A percentile compares a stretch with the other conserved stretches of the same genome.
Evolutionary conservation across 2,329 filamentous ascomycete genomes (phyloP).

Genomic region (Clarireedia monteithiana): DNA sequence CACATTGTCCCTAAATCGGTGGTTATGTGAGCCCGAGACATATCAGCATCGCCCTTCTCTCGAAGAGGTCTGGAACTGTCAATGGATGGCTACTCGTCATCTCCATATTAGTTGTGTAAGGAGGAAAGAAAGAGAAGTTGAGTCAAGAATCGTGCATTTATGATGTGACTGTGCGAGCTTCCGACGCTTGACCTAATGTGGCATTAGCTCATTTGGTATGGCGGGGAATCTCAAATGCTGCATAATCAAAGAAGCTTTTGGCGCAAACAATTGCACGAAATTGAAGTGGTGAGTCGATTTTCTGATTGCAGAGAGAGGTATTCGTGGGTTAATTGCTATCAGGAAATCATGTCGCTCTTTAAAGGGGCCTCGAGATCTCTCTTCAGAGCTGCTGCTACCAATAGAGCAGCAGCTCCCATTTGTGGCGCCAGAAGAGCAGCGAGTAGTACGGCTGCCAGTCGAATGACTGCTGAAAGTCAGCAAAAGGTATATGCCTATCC

Average conservation of each 20-base stretch:
- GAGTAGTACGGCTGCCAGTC: slow-evolving; percentile 19
- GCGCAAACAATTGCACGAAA: slow-evolving; percentile 1
- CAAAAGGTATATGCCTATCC: slow-evolving; percentile 41
- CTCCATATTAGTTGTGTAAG: slow-evolving; percentile 69
- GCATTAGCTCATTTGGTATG: background rate
- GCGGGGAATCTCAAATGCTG: background rate
- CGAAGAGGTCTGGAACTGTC: slow-evolving; percentile 45
- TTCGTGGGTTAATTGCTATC: slow-evolving; percentile 1
- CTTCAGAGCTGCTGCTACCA: slow-evolving; percentile 17
- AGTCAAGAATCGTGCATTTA: background rate
- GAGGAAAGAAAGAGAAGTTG: slow-evolving; percentile 31
- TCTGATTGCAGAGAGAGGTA: background rate
- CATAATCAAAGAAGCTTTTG: background rate
- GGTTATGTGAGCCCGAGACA: slow-evolving; percentile 57
- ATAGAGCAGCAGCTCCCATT: slow-evolving; percentile 16
- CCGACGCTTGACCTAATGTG: background rate
- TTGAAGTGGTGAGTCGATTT: background rate
- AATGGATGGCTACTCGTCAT: slow-evolving; percentile 61
- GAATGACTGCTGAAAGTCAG: slow-evolving; percentile 41
- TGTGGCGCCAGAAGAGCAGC: slow-evolving; percentile 22
- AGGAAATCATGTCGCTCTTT: slow-evolving; percentile 26
- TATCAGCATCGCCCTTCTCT: slow-evolving; percentile 54
- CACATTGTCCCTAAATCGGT: slow-evolving; percentile 56
- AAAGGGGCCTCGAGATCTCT: slow-evolving; percentile 24
- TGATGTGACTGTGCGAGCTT: background rate